Base-by-base conservation (phyloP, 106 monocot genomes). In the Dendrobium officinale region DNA sequence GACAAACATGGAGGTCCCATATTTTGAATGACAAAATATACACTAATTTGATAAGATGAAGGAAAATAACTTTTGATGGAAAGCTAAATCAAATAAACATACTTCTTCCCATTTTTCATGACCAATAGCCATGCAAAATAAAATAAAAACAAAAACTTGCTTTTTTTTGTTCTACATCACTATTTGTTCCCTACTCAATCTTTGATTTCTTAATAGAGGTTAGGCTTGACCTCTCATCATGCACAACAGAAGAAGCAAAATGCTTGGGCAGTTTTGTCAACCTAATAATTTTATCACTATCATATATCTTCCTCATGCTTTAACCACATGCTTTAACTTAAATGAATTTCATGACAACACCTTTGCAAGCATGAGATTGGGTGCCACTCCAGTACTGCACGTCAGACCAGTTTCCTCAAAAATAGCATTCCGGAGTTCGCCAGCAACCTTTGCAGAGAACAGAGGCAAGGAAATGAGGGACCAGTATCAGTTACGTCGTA, bases 341-440 rank as follows among this genome's bases (percentile, higher is more conserved):
- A 76, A 76, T 47, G 11, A 20, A n/a, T 26, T 49, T 42, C 24
- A 48, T 27, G 27, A 2, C 40, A 76, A 42, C 26, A 99, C 99
- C 95, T 99, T 99, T 31, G 99, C 99, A 80, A 99, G 91, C 85
- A 99, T 82, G 68, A 88, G 95, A 79, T 99, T 99, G 77, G 99
- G 93, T 77, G 95, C 99, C 48, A 90, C 95, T 72, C 99, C 99
- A 82, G 83, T 90, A 85, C 99, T 99, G 85, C 99, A 93, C 48
- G 99, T 99, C 48, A 99, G 88, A 77, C 93, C 95, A 80, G 99
- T 95, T 86, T 95, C 93, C 80, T 95, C 81, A 84, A 84, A 86
- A 87, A 99, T 90, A 77, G 90, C 81, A 80, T 79, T 80, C 77
- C 95, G 85, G 41, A 99, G 84, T 85, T 95, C 93, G 42, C 67